These are phyloP conservation scores for Coemansia nantahalensis DNA, from an alignment of 192 early-diverging fungal genomes.

Conservation along the genomic window DNA sequence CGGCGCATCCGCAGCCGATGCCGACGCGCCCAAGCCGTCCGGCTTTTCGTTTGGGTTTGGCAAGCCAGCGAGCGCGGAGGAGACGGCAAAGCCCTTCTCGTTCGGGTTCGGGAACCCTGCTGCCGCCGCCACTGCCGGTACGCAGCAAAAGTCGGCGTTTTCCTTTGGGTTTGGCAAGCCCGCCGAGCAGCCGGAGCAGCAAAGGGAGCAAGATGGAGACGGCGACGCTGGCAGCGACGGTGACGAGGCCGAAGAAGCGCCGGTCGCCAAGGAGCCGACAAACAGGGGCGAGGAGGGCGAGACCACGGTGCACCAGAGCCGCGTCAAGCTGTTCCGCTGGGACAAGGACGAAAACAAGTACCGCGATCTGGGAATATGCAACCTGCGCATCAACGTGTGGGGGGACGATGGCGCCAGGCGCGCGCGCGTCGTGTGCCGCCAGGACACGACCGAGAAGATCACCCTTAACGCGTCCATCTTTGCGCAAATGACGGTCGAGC, in stretches of 20 bases:
- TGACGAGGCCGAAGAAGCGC: background rate
- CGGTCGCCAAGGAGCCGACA: conserved; percentile 10
- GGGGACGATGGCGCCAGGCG: conserved; percentile 13
- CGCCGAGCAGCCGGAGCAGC: background rate
- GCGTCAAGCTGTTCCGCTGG: conserved; percentile 46
- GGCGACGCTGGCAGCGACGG: conserved; percentile 9
- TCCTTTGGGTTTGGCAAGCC: conserved; percentile 42
- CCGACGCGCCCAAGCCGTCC: conserved; percentile 4
- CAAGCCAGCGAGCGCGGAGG: conserved; percentile 10
- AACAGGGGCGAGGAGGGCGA: conserved; percentile 53
- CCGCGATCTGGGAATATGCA: conserved; percentile 46
- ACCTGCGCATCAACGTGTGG: conserved; percentile 41
- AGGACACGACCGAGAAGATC: conserved; percentile 43
- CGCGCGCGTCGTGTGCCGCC: conserved; percentile 50
- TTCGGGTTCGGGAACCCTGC: conserved; percentile 25
- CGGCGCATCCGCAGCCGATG: background rate
- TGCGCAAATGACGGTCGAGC: conserved; percentile 39
- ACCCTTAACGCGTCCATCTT: conserved; percentile 53
- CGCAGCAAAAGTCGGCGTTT: conserved; percentile 26
- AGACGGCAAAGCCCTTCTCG: conserved; percentile 34
- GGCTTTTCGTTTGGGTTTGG: conserved; percentile 34
- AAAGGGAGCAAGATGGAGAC: background rate
- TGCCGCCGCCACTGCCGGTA: background rate
- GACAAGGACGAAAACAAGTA: conserved; percentile 30
- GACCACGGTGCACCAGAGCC: conserved; percentile 33